phyloP scores from a whole-genome alignment of 106 monocot species.

The Ottelia alismoides region DNA sequence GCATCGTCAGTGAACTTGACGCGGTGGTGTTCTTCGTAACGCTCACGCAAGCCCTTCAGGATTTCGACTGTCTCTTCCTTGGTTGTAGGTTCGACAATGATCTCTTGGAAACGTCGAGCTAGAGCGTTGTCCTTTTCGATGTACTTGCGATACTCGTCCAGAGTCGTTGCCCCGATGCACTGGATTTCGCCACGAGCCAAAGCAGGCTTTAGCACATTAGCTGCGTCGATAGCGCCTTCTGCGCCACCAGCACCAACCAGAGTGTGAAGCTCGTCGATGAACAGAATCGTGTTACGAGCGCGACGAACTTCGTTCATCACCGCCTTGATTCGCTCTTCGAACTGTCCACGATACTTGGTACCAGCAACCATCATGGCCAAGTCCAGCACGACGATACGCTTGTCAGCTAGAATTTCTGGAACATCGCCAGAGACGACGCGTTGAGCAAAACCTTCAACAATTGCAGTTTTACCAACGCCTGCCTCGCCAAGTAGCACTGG shows the following conservation, averaged over 20 bases:
- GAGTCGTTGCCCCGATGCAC: too few species aligned
- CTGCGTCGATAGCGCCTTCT: too few species aligned
- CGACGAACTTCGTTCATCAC: slow-evolving; percentile 56
- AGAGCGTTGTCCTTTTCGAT: too few species aligned
- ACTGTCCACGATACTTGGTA: too few species aligned
- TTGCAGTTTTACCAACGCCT: slow-evolving; percentile 47
- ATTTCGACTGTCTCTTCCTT: slow-evolving; percentile 9
- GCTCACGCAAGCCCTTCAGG: slow-evolving; percentile 2
- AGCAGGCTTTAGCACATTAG: slow-evolving; percentile 41
- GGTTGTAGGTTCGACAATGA: slow-evolving; percentile 37
- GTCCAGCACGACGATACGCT: too few species aligned
- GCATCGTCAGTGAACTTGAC: slow-evolving; percentile 3
- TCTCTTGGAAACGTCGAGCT: slow-evolving; percentile 6
- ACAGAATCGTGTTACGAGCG: slow-evolving; percentile 52
- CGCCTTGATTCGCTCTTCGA: slow-evolving; percentile 21
- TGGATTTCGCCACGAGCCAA: too few species aligned
- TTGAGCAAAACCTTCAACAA: slow-evolving; percentile 59
- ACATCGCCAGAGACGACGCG: slow-evolving; percentile 47
- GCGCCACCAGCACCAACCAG: too few species aligned
- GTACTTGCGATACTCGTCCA: too few species aligned
- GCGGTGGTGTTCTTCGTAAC: slow-evolving; percentile 6
- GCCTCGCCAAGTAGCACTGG: slow-evolving; percentile 5
- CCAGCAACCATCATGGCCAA: slow-evolving; percentile 46
- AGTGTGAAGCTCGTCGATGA: slow-evolving; percentile 66
- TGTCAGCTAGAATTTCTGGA: slow-evolving; percentile 32